Conservation (phyloP, 129 eudicot species). For the Centrapalus pauciflorus region DNA sequence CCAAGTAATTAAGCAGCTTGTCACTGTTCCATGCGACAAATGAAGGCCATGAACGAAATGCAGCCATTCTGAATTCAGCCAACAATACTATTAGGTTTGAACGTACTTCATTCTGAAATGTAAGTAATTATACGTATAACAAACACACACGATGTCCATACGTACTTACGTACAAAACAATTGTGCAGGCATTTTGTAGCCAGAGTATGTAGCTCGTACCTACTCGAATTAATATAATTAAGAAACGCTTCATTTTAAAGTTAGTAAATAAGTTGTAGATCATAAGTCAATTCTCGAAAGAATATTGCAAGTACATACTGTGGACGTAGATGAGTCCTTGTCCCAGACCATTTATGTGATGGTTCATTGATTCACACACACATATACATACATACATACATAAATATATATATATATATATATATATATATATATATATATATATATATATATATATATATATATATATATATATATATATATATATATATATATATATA, state of each 20-base stretch:
- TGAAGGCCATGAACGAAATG: no score
- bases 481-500: no score
- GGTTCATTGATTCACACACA: no score
- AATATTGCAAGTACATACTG: neutral
- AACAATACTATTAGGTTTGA: neutral
- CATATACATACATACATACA: no score
- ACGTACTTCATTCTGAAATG: neutral
- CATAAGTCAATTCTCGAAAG: slow-evolving; percentile 7
- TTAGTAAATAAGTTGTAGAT: slow-evolving; percentile 6
- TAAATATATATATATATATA: neutral
- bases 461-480: no score
- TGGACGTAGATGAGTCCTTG: slow-evolving; percentile 4
- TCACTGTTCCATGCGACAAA: no score
- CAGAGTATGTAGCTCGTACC: slow-evolving; percentile 7
- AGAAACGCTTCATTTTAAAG: slow-evolving; percentile 1
- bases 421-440: no score
- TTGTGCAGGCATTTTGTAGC: neutral
- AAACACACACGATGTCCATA: no score
- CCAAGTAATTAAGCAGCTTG: no score
- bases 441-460: neutral
- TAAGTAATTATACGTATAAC: neutral
- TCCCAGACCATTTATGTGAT: neutral
- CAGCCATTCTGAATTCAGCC: neutral
- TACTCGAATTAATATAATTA: neutral
- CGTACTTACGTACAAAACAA: neutral